Evolutionary conservation across 768 basidiomycete genomes (phyloP).

Genomic region (Agaricus subrufescens): DNA sequence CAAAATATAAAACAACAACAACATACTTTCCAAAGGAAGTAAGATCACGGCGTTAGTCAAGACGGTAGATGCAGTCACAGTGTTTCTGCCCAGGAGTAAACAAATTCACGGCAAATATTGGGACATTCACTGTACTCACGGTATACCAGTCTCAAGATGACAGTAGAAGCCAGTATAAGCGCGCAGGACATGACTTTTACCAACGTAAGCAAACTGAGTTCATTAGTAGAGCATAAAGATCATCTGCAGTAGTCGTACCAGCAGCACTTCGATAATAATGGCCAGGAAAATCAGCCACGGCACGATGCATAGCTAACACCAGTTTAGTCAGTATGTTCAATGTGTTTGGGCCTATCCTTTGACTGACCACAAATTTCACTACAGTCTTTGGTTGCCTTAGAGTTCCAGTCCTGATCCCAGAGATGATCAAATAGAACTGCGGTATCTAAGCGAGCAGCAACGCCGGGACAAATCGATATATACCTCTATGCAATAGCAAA

Average conservation of each 20-base stretch:
- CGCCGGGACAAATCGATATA: neutral
- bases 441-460: neutral
- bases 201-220: neutral
- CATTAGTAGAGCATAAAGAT: neutral
- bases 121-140: neutral
- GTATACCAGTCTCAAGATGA: neutral
- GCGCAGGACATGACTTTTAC: slow-evolving; percentile 2
- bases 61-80: neutral
- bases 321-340: neutral
- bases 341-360: neutral
- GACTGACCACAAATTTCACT: neutral
- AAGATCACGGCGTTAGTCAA: neutral
- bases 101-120: too few species aligned
- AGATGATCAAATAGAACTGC: slow-evolving; percentile 3
- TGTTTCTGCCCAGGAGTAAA: neutral
- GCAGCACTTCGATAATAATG: slow-evolving; percentile 3
- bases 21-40: slow-evolving; percentile 7
- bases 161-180: slow-evolving; percentile 6
- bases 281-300: slow-evolving; percentile 8
- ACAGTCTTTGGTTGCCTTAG: neutral
- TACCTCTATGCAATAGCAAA: slow-evolving; percentile 6
- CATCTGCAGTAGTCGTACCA: neutral
- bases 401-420: neutral
- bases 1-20: neutral
- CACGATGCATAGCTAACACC: neutral